Evolutionary conservation across 1,284 basidiomycete genomes (phyloP), one percentile per base, ranked within the genome.

Genomic region (Puccinia novopanici): DNA sequence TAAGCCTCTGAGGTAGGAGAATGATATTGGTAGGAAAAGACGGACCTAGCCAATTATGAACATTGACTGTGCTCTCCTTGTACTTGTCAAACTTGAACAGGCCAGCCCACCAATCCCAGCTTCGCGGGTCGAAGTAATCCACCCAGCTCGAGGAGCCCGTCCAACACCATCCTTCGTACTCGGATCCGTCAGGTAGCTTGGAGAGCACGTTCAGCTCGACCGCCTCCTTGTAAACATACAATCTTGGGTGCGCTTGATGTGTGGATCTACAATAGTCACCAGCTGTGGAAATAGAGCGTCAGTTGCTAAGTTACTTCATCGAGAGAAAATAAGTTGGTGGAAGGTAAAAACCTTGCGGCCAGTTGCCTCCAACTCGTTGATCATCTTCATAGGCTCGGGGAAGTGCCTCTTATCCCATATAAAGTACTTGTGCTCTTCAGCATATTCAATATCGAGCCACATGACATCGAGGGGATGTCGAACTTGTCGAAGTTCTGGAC

Each of bases 151-250:
- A 93, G 84, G 91, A 93, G 42, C 97, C 97, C 55, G 92, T 91
- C 96, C 96, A 99, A 87, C 97, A 99, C 94, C 94, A 98, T 37
- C 96, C 96, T 85, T 98, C 95, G 84, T 93, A 96, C 86, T 98
- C 94, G 67, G 88, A 89, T 81, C 92, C 89, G 77, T 94, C 92
- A 42, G 89, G 89, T 57, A 90, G 89, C 48, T 91, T 90, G 86
- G 95, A 97, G 34, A 99, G 89, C 6, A 98, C 86, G 68, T 89
- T 91, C 40, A 91, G 88, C 6, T 96, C 92, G 30, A 91, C 90
- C 0, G 95, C 93, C 84, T 93, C 90, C 81, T 92, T 89, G 88
- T 94, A 99, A 22, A 93, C 91, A 4, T 93, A 93, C 85, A 95
- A 81, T 90, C 87, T 17, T 90, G 87, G 0, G 90, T 89, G 55